These are phyloP conservation scores for Casuarina equisetifolia DNA, from an alignment of 306 rosid genomes.

Conservation along the genomic window DNA sequence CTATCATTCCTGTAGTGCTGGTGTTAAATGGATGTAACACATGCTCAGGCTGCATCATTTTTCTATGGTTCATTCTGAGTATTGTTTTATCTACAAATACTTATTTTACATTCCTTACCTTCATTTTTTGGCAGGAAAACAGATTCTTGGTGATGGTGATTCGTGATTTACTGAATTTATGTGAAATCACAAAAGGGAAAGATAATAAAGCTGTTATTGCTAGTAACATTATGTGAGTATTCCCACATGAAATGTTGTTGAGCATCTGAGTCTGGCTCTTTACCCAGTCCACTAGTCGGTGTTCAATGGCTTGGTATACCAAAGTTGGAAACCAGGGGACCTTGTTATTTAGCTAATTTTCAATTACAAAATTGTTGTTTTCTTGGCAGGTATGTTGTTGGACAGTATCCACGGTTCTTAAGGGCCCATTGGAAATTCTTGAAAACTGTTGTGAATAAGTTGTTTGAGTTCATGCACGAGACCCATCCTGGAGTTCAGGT, in stretches of 20 bases:
- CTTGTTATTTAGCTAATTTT: background rate
- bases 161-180: conserved; percentile 87
- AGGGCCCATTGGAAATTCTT: conserved; percentile 98
- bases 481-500: conserved; percentile 99
- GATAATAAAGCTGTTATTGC: conserved; percentile 99
- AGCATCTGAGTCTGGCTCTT: background rate
- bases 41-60: background rate
- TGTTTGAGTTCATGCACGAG: conserved; percentile 99
- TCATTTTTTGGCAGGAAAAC: conserved; percentile 69
- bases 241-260: background rate
- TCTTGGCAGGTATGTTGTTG: conserved; percentile 88
- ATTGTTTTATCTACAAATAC: conserved; percentile 7
- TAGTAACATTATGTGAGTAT: conserved; percentile 89
- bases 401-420: conserved; percentile 93
- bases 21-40: background rate
- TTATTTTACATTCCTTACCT: conserved; percentile 15
- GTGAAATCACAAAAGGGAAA: conserved; percentile 96
- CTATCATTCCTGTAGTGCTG: background rate
- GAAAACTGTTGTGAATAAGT: conserved; percentile 91
- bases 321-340: no score
- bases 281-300: background rate
- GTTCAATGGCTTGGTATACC: no score
- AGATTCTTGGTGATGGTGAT: conserved; percentile 99
- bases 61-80: background rate
- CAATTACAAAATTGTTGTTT: conserved; percentile 11